Evolutionary conservation across 305 asterid genomes (phyloP).

Genomic region (Andrographis paniculata): DNA sequence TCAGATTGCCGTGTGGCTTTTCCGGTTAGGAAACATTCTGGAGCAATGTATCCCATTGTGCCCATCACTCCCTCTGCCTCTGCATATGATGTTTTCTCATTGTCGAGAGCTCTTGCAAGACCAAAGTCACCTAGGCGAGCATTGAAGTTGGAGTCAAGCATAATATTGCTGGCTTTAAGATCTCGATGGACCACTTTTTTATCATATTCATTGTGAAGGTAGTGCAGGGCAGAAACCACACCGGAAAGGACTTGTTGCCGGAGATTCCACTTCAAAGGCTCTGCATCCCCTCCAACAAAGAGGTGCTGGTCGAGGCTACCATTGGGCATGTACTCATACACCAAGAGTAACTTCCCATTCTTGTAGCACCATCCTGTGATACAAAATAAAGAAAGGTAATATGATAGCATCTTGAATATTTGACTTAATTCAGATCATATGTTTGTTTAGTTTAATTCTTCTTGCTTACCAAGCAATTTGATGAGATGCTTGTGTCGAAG

Average conservation of each 20-base stretch:
- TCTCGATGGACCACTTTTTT: conserved; percentile 85
- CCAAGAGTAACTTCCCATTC: conserved; percentile 70
- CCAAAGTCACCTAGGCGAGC: conserved; percentile 91
- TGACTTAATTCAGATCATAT: background rate
- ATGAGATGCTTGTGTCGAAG: conserved; percentile 92
- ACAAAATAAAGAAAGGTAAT: background rate
- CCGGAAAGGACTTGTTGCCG: conserved; percentile 63
- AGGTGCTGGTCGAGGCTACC: conserved; percentile 89
- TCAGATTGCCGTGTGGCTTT: conserved; percentile 86
- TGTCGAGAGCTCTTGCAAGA: conserved; percentile 82
- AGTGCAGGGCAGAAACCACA: conserved; percentile 84
- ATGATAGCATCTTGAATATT: no score
- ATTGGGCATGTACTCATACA: conserved; percentile 90
- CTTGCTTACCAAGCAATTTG: conserved; percentile 58
- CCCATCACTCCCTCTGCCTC: conserved; percentile 83
- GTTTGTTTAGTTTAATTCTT: background rate
- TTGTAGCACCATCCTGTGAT: conserved; percentile 90
- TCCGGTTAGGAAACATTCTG: conserved; percentile 90
- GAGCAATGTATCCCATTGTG: conserved; percentile 92
- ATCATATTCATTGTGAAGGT: conserved; percentile 82
- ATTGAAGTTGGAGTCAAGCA: conserved; percentile 77
- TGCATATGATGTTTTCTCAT: conserved; percentile 70
- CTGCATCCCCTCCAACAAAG: conserved; percentile 35
- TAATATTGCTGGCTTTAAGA: conserved; percentile 83
- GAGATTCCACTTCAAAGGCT: conserved; percentile 50